Evolutionary conservation across 768 basidiomycete species (phyloP), one percentile per base, ranked within the genome.

Genomic region (Psilocybe cubensis): DNA sequence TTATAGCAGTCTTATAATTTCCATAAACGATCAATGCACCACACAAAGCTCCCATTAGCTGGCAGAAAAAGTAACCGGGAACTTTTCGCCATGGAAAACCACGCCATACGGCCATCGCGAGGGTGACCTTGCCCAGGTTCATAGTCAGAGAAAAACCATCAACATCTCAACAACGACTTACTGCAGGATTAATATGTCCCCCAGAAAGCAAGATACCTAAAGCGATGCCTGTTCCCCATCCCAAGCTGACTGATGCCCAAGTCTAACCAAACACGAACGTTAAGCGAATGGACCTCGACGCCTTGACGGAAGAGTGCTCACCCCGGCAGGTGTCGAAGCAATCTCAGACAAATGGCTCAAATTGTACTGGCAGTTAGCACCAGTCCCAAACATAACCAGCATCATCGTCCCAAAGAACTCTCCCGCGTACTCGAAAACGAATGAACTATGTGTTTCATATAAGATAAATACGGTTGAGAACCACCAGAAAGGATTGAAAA

Each of bases 71-170:
- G 52, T 66, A 70, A 14, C 62, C 75, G 0, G 91, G 91, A 0
- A 91, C 91, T 65, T 92, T 92, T 61, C 77, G 78, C 87, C 88
- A 88, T 1, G 91, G 87, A 70, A 92, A 92, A 40, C 77, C 79
- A 52, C 89, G 84, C 69, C 84, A 84, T 3, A 83, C 76, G 2
- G 87, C 88, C 52, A 91, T 66, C 11, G 84, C 80, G 47, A 93
- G 73, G n/a, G 91, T 93, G n/a, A 91, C 78, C 86, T 87, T n/a
- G n/a, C n/a, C n/a, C n/a, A n/a, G n/a, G n/a, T n/a, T n/a, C n/a
- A 48, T 11, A 12, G 23, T 17, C 4, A n/a, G 35, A 24, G 12
- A 2, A 44, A 44, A 20, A 2, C 40, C 9, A 44, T 9, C 8
- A 11, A 1, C 10, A 9, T 40, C 17, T 7, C 1, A 33, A 29